Evolutionary conservation across 768 basidiomycete genomes (phyloP), one percentile per base, ranked within the genome.

Genomic region (Galerina sulciceps): DNA sequence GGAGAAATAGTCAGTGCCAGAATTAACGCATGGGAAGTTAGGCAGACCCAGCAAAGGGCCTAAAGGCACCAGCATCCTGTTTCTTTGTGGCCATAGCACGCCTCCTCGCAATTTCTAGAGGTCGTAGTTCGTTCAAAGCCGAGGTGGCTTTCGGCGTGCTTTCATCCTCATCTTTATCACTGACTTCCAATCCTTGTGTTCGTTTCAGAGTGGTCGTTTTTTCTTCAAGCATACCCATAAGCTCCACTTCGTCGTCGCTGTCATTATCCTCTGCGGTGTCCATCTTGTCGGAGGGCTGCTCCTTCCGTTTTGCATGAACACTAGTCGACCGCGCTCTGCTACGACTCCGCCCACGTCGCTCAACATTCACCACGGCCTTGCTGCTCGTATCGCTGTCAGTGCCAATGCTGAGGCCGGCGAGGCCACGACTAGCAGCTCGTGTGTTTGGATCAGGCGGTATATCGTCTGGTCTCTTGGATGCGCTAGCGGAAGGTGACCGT

Each of bases 401-500:
- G 9, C 49, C 53, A 18, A 60, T 11, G 31, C 49, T 48, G 18
- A 45, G 45, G 18, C 45, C 57, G 20, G 45, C 49, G 48, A 54
- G 36, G 48, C 40, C 54, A 13, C 40, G 35, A 20, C 54, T 65
- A 48, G 55, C 11, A 11, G 53, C 31, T 31, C 36, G 51, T 36
- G 26, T 31, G 2, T 50, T 18, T 43, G 59, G 37, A 56, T 26
- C 23, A 18, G 26, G 10, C n/a, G 41, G 23, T 10, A 18, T 8
- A 40, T 53, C 38, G 23, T 57, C 26, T n/a, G 36, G n/a, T 44
- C 17, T 55, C 54, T 42, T 58, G 38, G 59, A 56, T 47, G 65
- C 65, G 47, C 65, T 65, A 2, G 60, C 62, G 15, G 63, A 67
- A 10, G 58, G 67, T 9, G 63, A 66, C 4, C 63, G 67, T 17